These are phyloP conservation scores for Albizia julibrissin DNA, from an alignment of 306 rosid species.

Conservation along the genomic window DNA sequence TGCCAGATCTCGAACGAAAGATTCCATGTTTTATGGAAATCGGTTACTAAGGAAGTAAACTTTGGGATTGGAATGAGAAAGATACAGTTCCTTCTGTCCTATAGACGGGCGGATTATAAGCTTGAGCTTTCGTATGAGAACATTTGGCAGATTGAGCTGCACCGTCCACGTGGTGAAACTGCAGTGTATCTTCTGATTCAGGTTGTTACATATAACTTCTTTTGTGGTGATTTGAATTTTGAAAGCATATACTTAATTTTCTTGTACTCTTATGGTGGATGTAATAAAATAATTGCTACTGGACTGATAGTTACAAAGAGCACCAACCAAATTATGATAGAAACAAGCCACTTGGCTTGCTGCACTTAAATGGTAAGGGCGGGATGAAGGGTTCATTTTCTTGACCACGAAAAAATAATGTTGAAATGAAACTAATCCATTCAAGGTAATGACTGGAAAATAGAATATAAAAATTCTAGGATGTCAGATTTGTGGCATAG, in stretches of 20 bases:
- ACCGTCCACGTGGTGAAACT: constrained; percentile 41
- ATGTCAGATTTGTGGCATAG: not conserved
- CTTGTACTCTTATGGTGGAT: not conserved
- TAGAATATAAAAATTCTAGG: not conserved
- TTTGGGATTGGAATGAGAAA: constrained; percentile 58
- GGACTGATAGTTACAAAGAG: not conserved
- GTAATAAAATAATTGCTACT: not conserved
- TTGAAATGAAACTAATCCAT: not conserved
- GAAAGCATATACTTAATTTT: not conserved
- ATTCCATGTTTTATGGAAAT: constrained; percentile 48
- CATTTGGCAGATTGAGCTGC: constrained; percentile 52
- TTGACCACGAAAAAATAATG: not conserved
- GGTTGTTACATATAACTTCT: constrained; percentile 47
- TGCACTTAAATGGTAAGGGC: not conserved
- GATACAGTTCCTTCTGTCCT: constrained; percentile 39
- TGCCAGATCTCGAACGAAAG: constrained; percentile 52
- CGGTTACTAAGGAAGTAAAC: constrained; percentile 25
- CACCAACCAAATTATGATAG: not conserved
- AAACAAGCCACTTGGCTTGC: not conserved
- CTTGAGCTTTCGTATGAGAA: constrained; percentile 55
- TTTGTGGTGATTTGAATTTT: not conserved
- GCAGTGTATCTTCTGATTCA: constrained; percentile 66
- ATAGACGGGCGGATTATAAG: constrained; percentile 34
- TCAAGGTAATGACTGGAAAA: not conserved
- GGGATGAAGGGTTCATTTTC: not conserved